phyloP scores from a whole-genome alignment of 768 basidiomycete genomes.

The Naganishia kalamii region DNA sequence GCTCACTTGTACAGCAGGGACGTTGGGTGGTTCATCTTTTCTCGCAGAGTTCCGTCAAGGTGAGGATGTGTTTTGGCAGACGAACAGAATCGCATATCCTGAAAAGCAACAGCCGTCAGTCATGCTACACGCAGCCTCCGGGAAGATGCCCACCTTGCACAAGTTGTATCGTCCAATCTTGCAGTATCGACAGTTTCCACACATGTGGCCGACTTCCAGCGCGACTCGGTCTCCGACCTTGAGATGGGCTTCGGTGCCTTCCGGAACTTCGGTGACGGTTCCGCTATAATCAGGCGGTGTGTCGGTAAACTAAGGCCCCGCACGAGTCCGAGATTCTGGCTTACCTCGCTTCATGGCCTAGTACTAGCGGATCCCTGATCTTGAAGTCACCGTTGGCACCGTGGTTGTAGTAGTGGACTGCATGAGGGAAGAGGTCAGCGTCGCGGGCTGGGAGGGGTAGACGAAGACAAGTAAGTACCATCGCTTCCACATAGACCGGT shows the following conservation, averaged over 20 bases:
- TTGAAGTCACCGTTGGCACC: constrained; percentile 90
- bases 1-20: constrained; percentile 80
- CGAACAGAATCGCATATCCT: constrained; percentile 69
- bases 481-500: constrained; percentile 81
- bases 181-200: constrained; percentile 50
- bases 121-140: neutral
- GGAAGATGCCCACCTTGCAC: constrained; percentile 51
- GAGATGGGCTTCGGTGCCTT: constrained; percentile 15
- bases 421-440: neutral
- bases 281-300: neutral
- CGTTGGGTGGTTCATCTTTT: constrained; percentile 80
- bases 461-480: constrained; percentile 56
- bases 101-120: neutral
- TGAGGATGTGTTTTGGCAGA: constrained; percentile 90
- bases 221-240: constrained; percentile 47
- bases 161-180: constrained; percentile 78
- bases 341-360: constrained; percentile 66
- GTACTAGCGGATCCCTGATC: constrained; percentile 73
- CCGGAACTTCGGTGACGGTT: constrained; percentile 5
- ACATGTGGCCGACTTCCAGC: constrained; percentile 43
- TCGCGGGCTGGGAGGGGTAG: constrained; percentile 45
- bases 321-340: too few relatives aligned
- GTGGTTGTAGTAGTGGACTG: constrained; percentile 85
- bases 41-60: constrained; percentile 82
- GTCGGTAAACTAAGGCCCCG: neutral